Percentiles rank a stretch among this genome's conserved stretches.
Conservation (phyloP, 306 rosid genomes). For the Fragaria vesca region DNA sequence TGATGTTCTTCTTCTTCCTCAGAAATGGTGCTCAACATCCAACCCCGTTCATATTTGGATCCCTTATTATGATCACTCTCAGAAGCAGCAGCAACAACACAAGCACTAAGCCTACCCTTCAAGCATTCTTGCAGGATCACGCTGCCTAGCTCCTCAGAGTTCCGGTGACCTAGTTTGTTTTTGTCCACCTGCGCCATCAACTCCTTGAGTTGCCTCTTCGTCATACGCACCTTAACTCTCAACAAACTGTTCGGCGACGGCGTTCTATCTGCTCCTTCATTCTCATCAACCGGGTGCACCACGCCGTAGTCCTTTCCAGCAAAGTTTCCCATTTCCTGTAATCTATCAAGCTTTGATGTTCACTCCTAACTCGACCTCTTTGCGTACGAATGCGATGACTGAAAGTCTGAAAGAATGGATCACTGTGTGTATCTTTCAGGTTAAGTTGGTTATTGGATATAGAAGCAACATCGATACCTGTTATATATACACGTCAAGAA, state of each 20-base stretch:
- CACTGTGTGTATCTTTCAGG: neutral
- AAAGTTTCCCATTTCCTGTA: constrained; percentile 37
- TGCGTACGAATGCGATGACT: neutral
- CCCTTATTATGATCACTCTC: neutral
- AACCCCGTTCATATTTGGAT: constrained; percentile 5
- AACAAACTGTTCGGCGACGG: constrained; percentile 3
- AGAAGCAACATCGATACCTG: neutral
- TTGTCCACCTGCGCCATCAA: constrained; percentile 30
- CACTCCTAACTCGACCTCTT: neutral
- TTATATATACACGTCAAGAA: constrained; percentile 23
- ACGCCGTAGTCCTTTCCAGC: constrained; percentile 20
- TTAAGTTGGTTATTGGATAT: neutral
- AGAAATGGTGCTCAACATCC: constrained; percentile 30
- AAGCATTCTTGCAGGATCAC: constrained; percentile 40
- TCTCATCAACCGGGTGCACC: constrained; percentile 23
- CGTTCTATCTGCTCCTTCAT: neutral
- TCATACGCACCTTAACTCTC: constrained; percentile 46
- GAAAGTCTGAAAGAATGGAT: neutral
- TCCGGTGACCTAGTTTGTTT: constrained; percentile 15
- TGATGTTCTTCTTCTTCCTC: constrained; percentile 17
- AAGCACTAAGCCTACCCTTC: constrained; percentile 36
- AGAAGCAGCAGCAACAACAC: constrained; percentile 3
- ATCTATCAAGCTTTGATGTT: neutral
- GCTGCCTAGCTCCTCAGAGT: constrained; percentile 20
- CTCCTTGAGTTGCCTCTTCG: constrained; percentile 28